Evolutionary conservation across 1,284 basidiomycete species (phyloP).

Genomic region (Ustilago tritici): DNA sequence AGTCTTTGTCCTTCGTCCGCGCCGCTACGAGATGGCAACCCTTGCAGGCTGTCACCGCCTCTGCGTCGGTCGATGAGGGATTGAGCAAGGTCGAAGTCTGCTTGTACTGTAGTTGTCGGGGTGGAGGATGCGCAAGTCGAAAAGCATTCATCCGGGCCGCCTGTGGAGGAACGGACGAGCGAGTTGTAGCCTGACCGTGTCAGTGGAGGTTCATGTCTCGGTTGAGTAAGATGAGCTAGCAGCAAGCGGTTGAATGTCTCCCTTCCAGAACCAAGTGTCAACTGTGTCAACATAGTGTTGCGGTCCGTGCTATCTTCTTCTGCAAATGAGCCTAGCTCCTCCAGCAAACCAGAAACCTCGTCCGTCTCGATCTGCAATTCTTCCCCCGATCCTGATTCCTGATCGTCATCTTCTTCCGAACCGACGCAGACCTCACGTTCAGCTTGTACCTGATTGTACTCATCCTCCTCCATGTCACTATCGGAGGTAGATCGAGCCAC

Average conservation of each 20-base stretch:
- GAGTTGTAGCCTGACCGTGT: constrained; percentile 44
- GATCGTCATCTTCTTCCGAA: constrained; percentile 23
- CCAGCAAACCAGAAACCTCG: constrained; percentile 33
- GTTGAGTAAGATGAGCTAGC: constrained; percentile 46
- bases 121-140: background rate
- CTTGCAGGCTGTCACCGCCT: background rate
- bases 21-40: background rate
- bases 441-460: constrained; percentile 16
- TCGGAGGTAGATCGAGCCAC: constrained; percentile 2
- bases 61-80: constrained; percentile 22
- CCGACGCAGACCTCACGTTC: background rate
- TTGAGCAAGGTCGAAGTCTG: constrained; percentile 28
- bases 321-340: constrained; percentile 18
- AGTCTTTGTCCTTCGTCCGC: constrained; percentile 35
- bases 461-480: constrained; percentile 30
- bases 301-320: constrained; percentile 9
- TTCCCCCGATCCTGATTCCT: background rate
- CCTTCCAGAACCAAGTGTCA: constrained; percentile 26
- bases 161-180: constrained; percentile 18
- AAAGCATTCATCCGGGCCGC: background rate
- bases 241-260: constrained; percentile 48
- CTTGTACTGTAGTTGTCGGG: background rate
- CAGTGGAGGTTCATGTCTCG: constrained; percentile 36
- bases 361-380: constrained; percentile 15
- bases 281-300: constrained; percentile 9